phyloP scores from a whole-genome alignment of 129 eudicot species.

The Oenanthe sinensis region DNA sequence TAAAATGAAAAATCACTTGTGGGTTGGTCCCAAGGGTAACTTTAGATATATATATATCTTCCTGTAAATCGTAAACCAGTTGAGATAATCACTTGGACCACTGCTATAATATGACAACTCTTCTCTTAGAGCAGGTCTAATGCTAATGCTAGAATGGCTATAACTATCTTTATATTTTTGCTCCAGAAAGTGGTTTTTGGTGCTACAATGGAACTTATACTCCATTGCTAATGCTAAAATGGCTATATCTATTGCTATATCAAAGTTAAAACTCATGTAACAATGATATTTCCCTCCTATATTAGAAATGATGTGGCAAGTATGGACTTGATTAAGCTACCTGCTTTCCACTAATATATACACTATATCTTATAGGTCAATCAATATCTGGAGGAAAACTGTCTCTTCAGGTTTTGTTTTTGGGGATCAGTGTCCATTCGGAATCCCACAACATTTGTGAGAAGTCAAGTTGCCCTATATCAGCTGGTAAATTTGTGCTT shows the following conservation, averaged over 20 bases:
- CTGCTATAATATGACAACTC: not conserved
- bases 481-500: constrained; percentile 31
- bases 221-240: not conserved
- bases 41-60: not conserved
- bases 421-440: constrained; percentile 25
- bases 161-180: not conserved
- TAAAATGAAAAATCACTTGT: not conserved
- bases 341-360: not conserved
- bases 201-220: not conserved
- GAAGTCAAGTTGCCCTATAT: constrained; percentile 32
- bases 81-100: not conserved
- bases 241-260: not conserved
- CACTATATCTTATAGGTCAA: constrained; percentile 16
- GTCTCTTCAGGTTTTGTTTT: constrained; percentile 22
- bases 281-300: not conserved
- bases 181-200: not conserved
- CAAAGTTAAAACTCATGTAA: not conserved
- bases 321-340: not conserved
- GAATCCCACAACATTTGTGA: constrained; percentile 32
- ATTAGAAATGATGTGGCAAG: not conserved
- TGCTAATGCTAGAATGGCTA: not conserved
- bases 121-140: not conserved
- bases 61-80: not conserved
- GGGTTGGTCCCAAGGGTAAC: not conserved
- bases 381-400: constrained; percentile 24